Evolutionary conservation across 805 yeast genomes (phyloP).

Genomic region (Saturnispora bothae): DNA sequence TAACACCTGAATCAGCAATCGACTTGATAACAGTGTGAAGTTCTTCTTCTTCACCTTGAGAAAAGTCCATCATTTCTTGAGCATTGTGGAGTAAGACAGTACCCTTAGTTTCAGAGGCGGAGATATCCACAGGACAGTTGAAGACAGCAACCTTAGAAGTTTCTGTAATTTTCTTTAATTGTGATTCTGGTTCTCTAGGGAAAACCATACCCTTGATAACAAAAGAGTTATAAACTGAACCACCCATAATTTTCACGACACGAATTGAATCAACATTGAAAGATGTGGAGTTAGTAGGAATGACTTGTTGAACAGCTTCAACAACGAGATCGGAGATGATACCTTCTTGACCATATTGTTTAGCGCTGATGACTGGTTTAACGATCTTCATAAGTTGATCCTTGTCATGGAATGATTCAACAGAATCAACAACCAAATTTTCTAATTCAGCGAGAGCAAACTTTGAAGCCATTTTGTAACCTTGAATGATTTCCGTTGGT

Average conservation of each 20-base stretch:
- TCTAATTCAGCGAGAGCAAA: conserved; percentile 63
- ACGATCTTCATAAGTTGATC: conserved; percentile 60
- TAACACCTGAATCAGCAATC: conserved; percentile 72
- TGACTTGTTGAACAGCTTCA: conserved; percentile 71
- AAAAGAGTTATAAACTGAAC: conserved; percentile 58
- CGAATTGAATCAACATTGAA: conserved; percentile 92
- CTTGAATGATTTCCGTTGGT: conserved; percentile 88
- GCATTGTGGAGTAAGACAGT: conserved; percentile 94
- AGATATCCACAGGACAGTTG: conserved; percentile 89
- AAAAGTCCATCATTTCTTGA: conserved; percentile 89
- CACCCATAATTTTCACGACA: conserved; percentile 95
- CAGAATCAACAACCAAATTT: conserved; percentile 47
- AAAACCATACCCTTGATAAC: conserved; percentile 97
- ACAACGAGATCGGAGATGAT: conserved; percentile 65
- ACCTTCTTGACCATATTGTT: conserved; percentile 85
- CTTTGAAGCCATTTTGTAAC: conserved; percentile 79
- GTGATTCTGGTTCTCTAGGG: conserved; percentile 95
- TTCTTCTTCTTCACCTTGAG: conserved; percentile 93
- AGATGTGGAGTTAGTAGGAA: conserved; percentile 35
- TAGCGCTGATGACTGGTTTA: conserved; percentile 83
- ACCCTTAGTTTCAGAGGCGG: conserved; percentile 97
- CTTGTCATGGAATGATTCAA: conserved; percentile 45
- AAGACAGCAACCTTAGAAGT: conserved; percentile 83
- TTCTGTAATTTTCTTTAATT: conserved; percentile 48
- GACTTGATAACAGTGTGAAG: conserved; percentile 78